Conservation (phyloP, 352 stramenopile genomes). For the Globisporangium solare region DNA sequence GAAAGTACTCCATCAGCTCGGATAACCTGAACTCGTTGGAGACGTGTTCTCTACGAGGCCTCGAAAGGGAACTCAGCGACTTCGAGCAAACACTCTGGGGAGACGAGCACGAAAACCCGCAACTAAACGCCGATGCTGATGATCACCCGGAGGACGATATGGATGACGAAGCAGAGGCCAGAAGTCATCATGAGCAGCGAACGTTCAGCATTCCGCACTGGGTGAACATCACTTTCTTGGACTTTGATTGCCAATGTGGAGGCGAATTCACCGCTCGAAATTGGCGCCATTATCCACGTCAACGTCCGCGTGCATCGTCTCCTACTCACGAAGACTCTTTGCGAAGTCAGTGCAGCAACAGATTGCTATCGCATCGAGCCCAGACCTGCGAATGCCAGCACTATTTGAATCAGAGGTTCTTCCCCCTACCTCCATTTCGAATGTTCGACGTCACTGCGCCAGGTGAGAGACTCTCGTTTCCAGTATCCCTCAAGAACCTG, state of each 20-base stretch:
- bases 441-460: constrained; percentile 72
- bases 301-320: not conserved
- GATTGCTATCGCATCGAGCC: constrained; percentile 21
- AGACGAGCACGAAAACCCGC: too few species aligned
- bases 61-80: not conserved
- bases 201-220: constrained; percentile 87
- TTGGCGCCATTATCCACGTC: not conserved
- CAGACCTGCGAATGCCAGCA: constrained; percentile 47
- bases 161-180: not conserved
- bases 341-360: constrained; percentile 13
- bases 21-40: not conserved
- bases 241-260: constrained; percentile 64
- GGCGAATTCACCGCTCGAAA: not conserved
- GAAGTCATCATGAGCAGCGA: not conserved
- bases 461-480: constrained; percentile 43
- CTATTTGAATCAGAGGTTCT: constrained; percentile 38
- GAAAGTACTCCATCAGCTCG: not conserved
- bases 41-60: not conserved
- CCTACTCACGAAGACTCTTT: not conserved
- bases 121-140: too few species aligned
- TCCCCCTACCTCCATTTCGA: constrained; percentile 56
- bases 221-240: constrained; percentile 88
- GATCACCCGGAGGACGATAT: not conserved
- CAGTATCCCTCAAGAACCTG: constrained; percentile 45
- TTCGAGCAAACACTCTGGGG: constrained; percentile 1